A percentile compares a stretch with the other conserved stretches of the same genome.
Evolutionary conservation across 495 filamentous ascomycete genomes (phyloP).

Genomic region (Rhypophila decipiens): DNA sequence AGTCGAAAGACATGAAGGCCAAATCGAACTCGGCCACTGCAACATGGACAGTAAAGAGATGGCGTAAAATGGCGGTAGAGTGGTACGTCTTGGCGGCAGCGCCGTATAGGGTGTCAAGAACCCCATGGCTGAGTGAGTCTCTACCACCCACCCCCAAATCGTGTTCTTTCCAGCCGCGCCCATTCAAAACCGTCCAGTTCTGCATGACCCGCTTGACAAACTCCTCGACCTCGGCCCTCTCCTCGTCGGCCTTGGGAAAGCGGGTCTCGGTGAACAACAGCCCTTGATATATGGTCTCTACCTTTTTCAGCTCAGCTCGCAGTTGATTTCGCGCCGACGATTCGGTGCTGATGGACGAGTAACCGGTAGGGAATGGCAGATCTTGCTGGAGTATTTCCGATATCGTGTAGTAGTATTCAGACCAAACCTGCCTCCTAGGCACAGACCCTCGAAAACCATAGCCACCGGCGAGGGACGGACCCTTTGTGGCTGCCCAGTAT

Average conservation of each 20-base stretch:
- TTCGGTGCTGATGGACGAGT: slow-evolving; percentile 29
- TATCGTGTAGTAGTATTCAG: slow-evolving; percentile 69
- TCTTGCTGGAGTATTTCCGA: slow-evolving; percentile 56
- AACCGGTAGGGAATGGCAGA: slow-evolving; percentile 42
- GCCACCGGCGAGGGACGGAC: slow-evolving; percentile 31
- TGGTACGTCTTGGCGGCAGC: slow-evolving; percentile 91
- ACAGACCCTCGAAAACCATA: slow-evolving; percentile 41
- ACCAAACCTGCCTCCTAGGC: slow-evolving; percentile 62
- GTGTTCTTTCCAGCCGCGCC: slow-evolving; percentile 65
- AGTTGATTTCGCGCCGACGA: slow-evolving; percentile 57
- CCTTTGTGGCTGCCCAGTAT: slow-evolving; percentile 45
- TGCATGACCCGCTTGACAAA: slow-evolving; percentile 73
- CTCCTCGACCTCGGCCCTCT: slow-evolving; percentile 66
- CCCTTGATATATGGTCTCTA: slow-evolving; percentile 68
- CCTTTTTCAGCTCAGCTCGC: slow-evolving; percentile 62
- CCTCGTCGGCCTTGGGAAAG: slow-evolving; percentile 77
- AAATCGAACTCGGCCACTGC: slow-evolving; percentile 82
- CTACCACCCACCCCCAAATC: slow-evolving; percentile 77
- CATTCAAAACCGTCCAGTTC: slow-evolving; percentile 80
- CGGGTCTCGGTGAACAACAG: slow-evolving; percentile 63
- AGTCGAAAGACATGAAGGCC: slow-evolving; percentile 78
- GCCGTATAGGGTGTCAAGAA: slow-evolving; percentile 78
- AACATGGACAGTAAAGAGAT: slow-evolving; percentile 83
- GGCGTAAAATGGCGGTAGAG: slow-evolving; percentile 76
- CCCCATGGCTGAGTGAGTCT: slow-evolving; percentile 59